Evolutionary conservation across 768 basidiomycete genomes (phyloP), one percentile per base, ranked within the genome.

Genomic region (Lactarius trivialis): DNA sequence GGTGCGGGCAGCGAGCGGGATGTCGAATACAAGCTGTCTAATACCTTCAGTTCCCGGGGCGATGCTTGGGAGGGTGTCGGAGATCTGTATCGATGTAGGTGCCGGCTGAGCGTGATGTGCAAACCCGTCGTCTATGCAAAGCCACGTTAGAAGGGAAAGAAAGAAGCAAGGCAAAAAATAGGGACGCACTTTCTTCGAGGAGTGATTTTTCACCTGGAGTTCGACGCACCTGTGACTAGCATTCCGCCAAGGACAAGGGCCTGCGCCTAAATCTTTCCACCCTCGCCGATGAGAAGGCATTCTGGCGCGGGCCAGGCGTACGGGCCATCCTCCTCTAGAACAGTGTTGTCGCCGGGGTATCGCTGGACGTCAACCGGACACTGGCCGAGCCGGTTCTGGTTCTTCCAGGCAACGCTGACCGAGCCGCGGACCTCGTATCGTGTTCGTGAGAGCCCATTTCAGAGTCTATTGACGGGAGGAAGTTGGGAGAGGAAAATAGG

Each of bases 191-290:
- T 87, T 91, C 75, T 88, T 89, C 55, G 76, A 74, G 1, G 90
- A 88, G 70, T 91, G 86, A 68, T 93, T 93, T 77, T 85, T 91
- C 53, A 93, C 85, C 64, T 86, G 83, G 58, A 93, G n/a, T n/a
- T 91, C 86, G 48, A 93, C 77, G 69, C 82, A 9, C 91, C 91
- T 34, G 86, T 81, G 7, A 90, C 77, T 19, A 86, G 69, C 15
- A 86, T 73, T 7, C 81, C 83, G 36, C 83, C 86, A 28, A 88
- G 73, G 19, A 93, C 70, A 58, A 75, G 81, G 1, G 82, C 90
- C 68, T 88, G 86, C 50, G 82, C 81, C 85, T 88, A 90, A n/a
- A n/a, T n/a, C n/a, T n/a, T n/a, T n/a, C n/a, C n/a, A n/a, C n/a
- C n/a, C n/a, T n/a, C n/a, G n/a, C n/a, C n/a, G n/a, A n/a, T n/a